phyloP scores from a whole-genome alignment of 208 protist genomes.

The Crithidia expoeki region DNA sequence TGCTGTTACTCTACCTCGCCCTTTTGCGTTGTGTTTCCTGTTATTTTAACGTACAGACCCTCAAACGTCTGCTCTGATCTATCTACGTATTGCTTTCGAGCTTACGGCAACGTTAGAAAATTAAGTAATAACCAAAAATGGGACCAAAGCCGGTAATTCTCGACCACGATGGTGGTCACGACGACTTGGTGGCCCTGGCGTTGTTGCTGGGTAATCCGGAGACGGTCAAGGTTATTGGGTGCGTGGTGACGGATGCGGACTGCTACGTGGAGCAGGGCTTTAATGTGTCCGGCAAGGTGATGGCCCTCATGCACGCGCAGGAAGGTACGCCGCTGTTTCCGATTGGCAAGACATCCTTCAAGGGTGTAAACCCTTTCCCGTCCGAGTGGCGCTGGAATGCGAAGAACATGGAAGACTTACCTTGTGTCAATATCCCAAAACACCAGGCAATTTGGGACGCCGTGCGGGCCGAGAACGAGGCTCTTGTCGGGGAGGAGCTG shows the following conservation, averaged over 20 bases:
- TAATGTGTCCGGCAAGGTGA: constrained; percentile 76
- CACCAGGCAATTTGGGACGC: constrained; percentile 55
- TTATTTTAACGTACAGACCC: too few species aligned
- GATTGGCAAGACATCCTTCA: constrained; percentile 72
- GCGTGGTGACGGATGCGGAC: constrained; percentile 83
- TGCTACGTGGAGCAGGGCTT: constrained; percentile 83
- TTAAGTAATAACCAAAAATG: constrained; percentile 5
- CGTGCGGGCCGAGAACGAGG: constrained; percentile 45
- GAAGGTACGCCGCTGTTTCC: constrained; percentile 61
- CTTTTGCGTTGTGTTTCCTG: too few species aligned
- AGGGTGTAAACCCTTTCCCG: constrained; percentile 86
- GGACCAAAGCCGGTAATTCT: constrained; percentile 72
- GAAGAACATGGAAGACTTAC: constrained; percentile 88
- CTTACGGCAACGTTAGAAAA: too few species aligned
- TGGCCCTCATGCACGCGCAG: constrained; percentile 66
- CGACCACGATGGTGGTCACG: constrained; percentile 88
- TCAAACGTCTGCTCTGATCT: too few species aligned
- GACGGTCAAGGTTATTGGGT: constrained; percentile 82
- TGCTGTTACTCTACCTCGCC: too few species aligned
- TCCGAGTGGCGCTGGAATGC: constrained; percentile 78
- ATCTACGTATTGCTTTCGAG: too few species aligned
- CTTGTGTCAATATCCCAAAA: constrained; percentile 74
- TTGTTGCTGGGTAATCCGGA: constrained; percentile 72
- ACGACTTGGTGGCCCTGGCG: constrained; percentile 84
- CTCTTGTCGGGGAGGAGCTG: constrained; percentile 74